These are phyloP conservation scores for Aspergillus costaricaensis DNA, from an alignment of 2,329 filamentous ascomycete genomes.

Conservation along the genomic window DNA sequence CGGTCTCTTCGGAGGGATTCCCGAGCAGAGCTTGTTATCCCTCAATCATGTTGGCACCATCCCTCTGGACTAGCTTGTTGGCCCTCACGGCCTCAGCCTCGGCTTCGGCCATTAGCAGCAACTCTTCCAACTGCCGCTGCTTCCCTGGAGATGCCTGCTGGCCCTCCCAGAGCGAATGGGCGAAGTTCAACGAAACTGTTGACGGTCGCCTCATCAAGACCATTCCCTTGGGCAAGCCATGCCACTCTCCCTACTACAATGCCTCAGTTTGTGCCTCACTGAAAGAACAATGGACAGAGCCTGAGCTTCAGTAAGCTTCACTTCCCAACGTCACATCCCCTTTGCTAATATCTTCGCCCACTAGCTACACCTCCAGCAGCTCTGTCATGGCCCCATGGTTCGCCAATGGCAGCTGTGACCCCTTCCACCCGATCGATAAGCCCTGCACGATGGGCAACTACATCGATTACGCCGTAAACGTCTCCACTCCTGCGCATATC, in stretches of 20 bases:
- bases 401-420: conserved; percentile 16
- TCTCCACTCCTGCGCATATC: conserved; percentile 28
- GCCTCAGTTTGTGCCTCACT: conserved; percentile 47
- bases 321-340: too few species aligned
- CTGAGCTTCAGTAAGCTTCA: conserved; percentile 47
- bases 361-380: conserved; percentile 8
- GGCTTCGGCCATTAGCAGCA: neutral
- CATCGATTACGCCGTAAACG: conserved; percentile 40
- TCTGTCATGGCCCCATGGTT: conserved; percentile 19
- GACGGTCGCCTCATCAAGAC: conserved; percentile 55
- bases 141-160: conserved; percentile 5
- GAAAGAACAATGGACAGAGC: conserved; percentile 46
- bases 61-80: conserved; percentile 4
- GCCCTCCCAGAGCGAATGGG: conserved; percentile 6
- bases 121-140: conserved; percentile 3
- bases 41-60: neutral
- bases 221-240: conserved; percentile 55
- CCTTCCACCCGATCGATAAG: conserved; percentile 24
- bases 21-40: neutral
- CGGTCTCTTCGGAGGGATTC: neutral
- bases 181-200: conserved; percentile 54
- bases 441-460: conserved; percentile 35
- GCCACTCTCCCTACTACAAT: conserved; percentile 54
- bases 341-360: conserved; percentile 1
- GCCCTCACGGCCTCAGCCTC: conserved; percentile 5